Base-by-base conservation (phyloP, 169 alveolate genomes). In the Condylostoma magnum region DNA sequence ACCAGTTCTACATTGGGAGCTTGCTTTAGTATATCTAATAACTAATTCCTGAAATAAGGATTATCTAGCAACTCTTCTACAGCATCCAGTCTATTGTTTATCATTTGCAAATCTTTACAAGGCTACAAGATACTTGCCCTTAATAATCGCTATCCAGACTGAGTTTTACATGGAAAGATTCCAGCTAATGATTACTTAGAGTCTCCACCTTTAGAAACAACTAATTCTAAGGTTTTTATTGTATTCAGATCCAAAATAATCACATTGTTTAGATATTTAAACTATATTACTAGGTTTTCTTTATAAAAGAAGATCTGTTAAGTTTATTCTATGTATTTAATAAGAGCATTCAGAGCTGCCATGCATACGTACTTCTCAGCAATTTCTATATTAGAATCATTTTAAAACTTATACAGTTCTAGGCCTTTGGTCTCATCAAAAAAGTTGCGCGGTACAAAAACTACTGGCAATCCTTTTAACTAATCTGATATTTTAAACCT, bases 61-160 rank as follows among this genome's bases (percentile, higher is more conserved):
- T 22, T 6, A n/a, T 5, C 25, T 25, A 66, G 43, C 10, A 66
- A 38, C 31, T 66, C 75, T 47, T 66, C 38, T 6, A 66, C 75
- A 15, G 75, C 58, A 6, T n/a, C 22, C 27, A 52, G 71, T 63
- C 83, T 80, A n/a, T 60, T 65, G 30, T 28, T 58, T 51, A 80
- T 75, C 30, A 52, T 52, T 12, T 46, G 15, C 33, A 44, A 68
- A 18, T 68, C 75, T 33, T 65, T 69, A 58, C 55, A 54, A 33
- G 87, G 87, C 54, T 80, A 83, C 25, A 80, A 58, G 25, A 80
- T 68, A 60, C 56, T 74, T 58, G 83, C 74, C 63, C 87, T 67
- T 38, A 80, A 58, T 12, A 80, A 38, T 43, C 87, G 18, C 65
- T 60, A 50, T 44, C 87, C 87, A 1, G 82, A 72, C 27, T 58